phyloP scores from a whole-genome alignment of 2,329 filamentous ascomycete genomes.

The Penicillium aurantiogriseum region DNA sequence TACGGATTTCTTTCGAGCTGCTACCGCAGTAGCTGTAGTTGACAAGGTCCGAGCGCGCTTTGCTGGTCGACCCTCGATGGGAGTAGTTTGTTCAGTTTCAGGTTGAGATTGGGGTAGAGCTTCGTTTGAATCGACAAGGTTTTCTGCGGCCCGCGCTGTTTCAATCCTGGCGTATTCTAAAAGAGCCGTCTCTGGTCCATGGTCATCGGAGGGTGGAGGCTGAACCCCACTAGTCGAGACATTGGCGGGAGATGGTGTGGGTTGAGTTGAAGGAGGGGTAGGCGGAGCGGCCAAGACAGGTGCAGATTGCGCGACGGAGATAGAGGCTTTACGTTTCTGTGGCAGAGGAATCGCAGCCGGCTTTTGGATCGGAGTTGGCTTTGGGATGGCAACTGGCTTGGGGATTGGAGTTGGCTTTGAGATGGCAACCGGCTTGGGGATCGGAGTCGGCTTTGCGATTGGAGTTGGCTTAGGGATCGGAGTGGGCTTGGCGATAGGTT shows the following conservation, averaged over 20 bases:
- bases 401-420: not conserved
- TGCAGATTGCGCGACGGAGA: conserved; percentile 24
- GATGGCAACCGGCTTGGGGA: not conserved
- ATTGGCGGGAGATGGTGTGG: conserved; percentile 18
- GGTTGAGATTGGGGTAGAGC: conserved; percentile 2
- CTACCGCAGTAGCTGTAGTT: conserved; percentile 10
- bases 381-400: not conserved
- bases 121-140: conserved; percentile 6
- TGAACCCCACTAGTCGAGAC: conserved; percentile 15
- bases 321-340: conserved; percentile 27
- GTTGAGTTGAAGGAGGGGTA: conserved; percentile 17
- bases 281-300: conserved; percentile 1
- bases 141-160: conserved; percentile 6
- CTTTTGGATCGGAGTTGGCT: not conserved
- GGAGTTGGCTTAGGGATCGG: not conserved
- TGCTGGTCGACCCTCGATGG: conserved; percentile 26
- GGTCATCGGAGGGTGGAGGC: conserved; percentile 15
- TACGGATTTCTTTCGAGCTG: conserved; percentile 9
- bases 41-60: conserved; percentile 29
- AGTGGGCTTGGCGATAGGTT: not conserved
- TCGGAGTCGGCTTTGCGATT: not conserved
- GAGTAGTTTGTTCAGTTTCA: not conserved
- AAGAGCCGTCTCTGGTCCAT: conserved; percentile 8
- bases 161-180: conserved; percentile 6
- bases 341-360: conserved; percentile 30